Evolutionary conservation across 1,284 basidiomycete genomes (phyloP), one percentile per base, ranked within the genome.

Genomic region (Volvariella volvacea): DNA sequence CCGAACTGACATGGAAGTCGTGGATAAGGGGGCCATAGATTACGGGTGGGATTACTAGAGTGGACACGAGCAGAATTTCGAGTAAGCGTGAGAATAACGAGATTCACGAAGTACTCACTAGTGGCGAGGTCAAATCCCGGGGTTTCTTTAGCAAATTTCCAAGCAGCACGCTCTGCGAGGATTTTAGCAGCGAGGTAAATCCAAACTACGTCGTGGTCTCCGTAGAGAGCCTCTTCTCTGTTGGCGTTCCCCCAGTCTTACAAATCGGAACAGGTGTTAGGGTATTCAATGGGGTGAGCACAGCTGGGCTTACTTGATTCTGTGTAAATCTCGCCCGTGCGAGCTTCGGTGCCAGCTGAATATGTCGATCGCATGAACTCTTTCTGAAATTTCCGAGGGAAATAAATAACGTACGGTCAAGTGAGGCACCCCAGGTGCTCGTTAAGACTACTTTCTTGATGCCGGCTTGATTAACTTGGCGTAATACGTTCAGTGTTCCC

Each of bases 141-240:
- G 44, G 58, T 50, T 4, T 48, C 49, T 12, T 51, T 45, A 4
- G 53, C 56, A 19, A 61, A 51, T 19, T 55, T 48, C 57, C 59
- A 59, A 4, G 52, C 46, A 30, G 53, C 55, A 21, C 48, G 45
- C 42, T 61, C 58, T 8, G 55, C 50, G 10, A 55, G 40, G 9
- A 50, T 55, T 46, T 61, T 58, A 2, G 53, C 48, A 16, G 53
- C 48, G 8, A 51, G 43, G 37, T 61, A 59, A 8, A 53, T 49
- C 41, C 36, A 31, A 3, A 50, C 22, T 3, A 48, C 12, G 30
- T 44, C 16, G 12, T 28, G 12, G 3, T 41, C 47, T 7, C 47
- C 46, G 4, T 33, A 41, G 2, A 53, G 34, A 8, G 56, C 42
- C 33, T 52, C 44, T 37, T 58, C 58, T 20, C 47, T 48, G 3